Conservation (phyloP, 345 rosid species). For the Lumnitzera racemosa region DNA sequence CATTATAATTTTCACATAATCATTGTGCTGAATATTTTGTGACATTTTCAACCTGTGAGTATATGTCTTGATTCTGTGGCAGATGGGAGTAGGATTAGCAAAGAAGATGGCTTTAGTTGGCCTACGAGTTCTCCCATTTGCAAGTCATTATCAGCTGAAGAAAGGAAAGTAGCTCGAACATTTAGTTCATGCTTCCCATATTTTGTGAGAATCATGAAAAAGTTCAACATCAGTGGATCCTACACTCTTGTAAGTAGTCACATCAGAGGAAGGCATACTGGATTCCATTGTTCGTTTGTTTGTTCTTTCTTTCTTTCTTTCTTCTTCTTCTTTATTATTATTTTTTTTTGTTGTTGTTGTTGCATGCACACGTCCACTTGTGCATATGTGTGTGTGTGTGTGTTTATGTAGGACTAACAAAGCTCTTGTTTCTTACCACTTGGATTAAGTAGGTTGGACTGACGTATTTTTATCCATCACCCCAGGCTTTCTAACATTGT, state of each 20-base stretch:
- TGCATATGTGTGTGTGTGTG: too few species aligned
- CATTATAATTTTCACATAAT: too few species aligned
- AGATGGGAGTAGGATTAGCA: constrained; percentile 13
- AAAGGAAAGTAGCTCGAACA: constrained; percentile 47
- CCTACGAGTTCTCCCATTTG: constrained; percentile 18
- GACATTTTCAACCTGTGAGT: too few species aligned
- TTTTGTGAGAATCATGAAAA: constrained; percentile 58
- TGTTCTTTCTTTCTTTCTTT: too few species aligned
- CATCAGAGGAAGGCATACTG: background rate
- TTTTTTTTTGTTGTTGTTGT: too few species aligned
- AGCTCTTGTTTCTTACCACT: too few species aligned
- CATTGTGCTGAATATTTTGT: too few species aligned
- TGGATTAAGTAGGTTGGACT: too few species aligned
- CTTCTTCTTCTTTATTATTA: too few species aligned
- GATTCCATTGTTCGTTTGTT: background rate
- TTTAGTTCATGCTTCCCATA: constrained; percentile 45
- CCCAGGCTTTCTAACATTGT: too few species aligned
- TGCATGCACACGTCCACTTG: background rate
- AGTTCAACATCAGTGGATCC: constrained; percentile 54
- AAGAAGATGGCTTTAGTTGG: constrained; percentile 17
- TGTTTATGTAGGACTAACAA: too few species aligned
- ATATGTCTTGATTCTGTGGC: constrained; percentile 14
- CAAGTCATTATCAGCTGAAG: constrained; percentile 32
- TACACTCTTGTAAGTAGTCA: constrained; percentile 46
- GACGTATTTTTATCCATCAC: too few species aligned